phyloP scores from a whole-genome alignment of 2,329 filamentous ascomycete genomes.

The Calonectria honghensis region DNA sequence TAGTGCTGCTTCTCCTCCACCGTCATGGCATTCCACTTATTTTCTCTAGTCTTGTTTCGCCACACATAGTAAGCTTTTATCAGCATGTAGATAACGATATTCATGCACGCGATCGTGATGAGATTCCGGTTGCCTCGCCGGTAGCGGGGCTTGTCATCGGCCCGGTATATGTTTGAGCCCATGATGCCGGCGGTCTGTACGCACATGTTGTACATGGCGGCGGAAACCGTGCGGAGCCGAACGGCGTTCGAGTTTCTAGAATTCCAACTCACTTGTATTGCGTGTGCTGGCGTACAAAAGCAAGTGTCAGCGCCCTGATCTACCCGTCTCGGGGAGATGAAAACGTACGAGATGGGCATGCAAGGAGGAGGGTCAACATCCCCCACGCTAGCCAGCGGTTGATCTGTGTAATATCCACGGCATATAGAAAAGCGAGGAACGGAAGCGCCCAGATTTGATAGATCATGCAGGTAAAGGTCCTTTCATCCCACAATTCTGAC shows the following conservation, averaged over 20 bases:
- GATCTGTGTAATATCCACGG: constrained; percentile 53
- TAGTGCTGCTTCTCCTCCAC: constrained; percentile 35
- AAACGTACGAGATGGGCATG: constrained; percentile 56
- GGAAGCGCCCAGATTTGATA: constrained; percentile 60
- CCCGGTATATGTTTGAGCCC: constrained; percentile 67
- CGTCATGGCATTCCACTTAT: constrained; percentile 41
- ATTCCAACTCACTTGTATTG: constrained; percentile 69
- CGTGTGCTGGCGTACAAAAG: constrained; percentile 58
- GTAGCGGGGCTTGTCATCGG: constrained; percentile 66
- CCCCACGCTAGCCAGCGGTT: constrained; percentile 58
- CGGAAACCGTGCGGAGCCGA: constrained; percentile 76
- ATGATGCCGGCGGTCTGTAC: constrained; percentile 69
- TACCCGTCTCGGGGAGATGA: background rate
- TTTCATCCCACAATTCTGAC: constrained; percentile 57
- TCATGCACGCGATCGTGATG: constrained; percentile 50
- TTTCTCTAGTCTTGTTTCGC: constrained; percentile 56
- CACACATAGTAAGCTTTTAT: constrained; percentile 64
- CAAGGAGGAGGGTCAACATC: constrained; percentile 57
- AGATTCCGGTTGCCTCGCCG: constrained; percentile 65
- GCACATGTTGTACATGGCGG: constrained; percentile 68
- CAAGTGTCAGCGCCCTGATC: background rate
- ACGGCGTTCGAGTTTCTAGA: constrained; percentile 77
- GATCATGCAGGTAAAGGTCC: constrained; percentile 56
- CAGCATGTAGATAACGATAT: constrained; percentile 61
- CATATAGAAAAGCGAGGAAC: constrained; percentile 57